Conservation (phyloP, 1,284 basidiomycete genomes). For the Ganoderma meredithae region DNA sequence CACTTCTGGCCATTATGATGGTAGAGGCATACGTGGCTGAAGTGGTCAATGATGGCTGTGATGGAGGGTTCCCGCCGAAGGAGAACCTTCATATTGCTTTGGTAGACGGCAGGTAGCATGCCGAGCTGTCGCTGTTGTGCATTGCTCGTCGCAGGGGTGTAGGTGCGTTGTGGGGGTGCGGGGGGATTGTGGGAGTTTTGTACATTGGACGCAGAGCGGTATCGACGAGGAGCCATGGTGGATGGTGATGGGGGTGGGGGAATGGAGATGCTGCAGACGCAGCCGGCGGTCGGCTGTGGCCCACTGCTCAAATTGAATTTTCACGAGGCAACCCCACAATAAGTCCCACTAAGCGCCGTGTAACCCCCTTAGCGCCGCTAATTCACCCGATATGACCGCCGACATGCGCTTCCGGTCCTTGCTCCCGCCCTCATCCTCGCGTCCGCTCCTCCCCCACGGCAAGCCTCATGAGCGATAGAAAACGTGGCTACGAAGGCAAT, state of each 20-base stretch:
- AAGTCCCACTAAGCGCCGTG: not conserved
- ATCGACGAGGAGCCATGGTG: conserved; percentile 40
- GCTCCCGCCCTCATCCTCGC: conserved; percentile 12
- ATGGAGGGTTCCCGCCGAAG: conserved; percentile 84
- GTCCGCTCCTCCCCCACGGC: not conserved
- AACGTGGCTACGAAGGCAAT: conserved; percentile 49
- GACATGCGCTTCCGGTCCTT: conserved; percentile 6
- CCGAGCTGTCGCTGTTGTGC: conserved; percentile 38
- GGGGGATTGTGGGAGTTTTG: conserved; percentile 26
- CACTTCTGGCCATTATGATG: conserved; percentile 74
- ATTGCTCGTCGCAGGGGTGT: conserved; percentile 33
- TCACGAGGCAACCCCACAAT: not conserved
- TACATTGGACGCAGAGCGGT: conserved; percentile 39
- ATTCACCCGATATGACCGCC: not conserved
- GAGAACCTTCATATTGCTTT: conserved; percentile 85
- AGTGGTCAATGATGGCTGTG: conserved; percentile 82
- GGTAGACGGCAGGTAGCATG: conserved; percentile 50
- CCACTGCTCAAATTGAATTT: conserved; percentile 1
- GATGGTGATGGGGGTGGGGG: conserved; percentile 22
- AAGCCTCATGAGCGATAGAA: conserved; percentile 45
- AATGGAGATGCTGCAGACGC: conserved; percentile 11
- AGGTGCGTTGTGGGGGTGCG: conserved; percentile 32
- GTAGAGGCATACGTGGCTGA: conserved; percentile 85
- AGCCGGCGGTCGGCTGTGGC: not conserved
- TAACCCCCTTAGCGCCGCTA: conserved; percentile 4